Conservation (phyloP, 257 asterid genomes). For the Rehmannia glutinosa region DNA sequence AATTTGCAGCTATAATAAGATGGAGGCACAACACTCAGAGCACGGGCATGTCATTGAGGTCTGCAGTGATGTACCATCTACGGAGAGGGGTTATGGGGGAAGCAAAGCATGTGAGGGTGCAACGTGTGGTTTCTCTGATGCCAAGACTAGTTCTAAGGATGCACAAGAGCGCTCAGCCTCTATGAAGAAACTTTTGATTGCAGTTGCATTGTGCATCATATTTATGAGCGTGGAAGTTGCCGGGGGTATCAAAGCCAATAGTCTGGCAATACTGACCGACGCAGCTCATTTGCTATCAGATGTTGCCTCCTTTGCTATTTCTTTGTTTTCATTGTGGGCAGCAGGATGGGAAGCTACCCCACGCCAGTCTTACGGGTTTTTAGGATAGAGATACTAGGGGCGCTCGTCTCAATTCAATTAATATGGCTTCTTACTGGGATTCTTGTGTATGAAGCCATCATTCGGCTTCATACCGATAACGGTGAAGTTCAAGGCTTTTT, state of each 20-base stretch:
- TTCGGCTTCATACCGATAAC: slow-evolving; percentile 46
- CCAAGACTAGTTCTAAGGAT: slow-evolving; percentile 50
- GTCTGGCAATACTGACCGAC: slow-evolving; percentile 82
- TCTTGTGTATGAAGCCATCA: slow-evolving; percentile 88
- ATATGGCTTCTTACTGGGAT: slow-evolving; percentile 97
- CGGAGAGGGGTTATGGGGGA: slow-evolving; percentile 37
- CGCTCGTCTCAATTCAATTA: slow-evolving; percentile 80
- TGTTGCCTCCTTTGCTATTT: slow-evolving; percentile 90
- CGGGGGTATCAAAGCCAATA: slow-evolving; percentile 90
- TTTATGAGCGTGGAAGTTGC: slow-evolving; percentile 82
- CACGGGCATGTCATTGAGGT: slow-evolving; percentile 56
- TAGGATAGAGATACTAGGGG: slow-evolving; percentile 86
- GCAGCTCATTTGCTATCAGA: slow-evolving; percentile 91
- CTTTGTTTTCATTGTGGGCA: slow-evolving; percentile 89
- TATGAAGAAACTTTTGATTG: slow-evolving; percentile 65
- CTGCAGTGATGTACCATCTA: slow-evolving; percentile 24
- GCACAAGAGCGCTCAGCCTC: slow-evolving; percentile 74
- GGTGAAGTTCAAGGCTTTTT: slow-evolving; percentile 77
- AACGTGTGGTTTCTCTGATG: slow-evolving; percentile 77
- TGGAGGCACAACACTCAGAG: slow-evolving; percentile 47
- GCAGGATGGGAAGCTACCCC: slow-evolving; percentile 97
- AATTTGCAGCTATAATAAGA: slow-evolving; percentile 31
- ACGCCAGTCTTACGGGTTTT: slow-evolving; percentile 90
- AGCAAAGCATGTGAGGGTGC: slow-evolving; percentile 69
- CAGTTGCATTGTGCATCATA: slow-evolving; percentile 59